Conservation (phyloP, 176 grass and related monocot genomes). For the Metroxylon sagu region DNA sequence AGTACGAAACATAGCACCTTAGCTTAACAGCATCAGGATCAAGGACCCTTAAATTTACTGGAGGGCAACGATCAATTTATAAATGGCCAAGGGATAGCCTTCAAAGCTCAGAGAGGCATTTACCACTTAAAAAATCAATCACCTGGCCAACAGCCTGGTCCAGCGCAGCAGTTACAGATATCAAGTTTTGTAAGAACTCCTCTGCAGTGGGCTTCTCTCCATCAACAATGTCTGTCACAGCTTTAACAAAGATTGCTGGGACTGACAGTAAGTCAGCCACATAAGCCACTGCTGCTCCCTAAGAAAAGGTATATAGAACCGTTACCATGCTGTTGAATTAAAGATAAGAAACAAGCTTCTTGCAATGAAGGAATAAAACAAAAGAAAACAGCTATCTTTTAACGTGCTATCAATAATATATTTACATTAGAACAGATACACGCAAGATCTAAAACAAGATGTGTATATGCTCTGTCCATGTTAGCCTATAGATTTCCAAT, state of each 20-base stretch:
- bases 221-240: slow-evolving; percentile 86
- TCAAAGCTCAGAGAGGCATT: slow-evolving; percentile 60
- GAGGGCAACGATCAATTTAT: too few species aligned
- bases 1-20: too few species aligned
- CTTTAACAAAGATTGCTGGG: slow-evolving; percentile 71
- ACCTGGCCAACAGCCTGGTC: slow-evolving; percentile 41
- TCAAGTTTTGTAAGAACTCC: slow-evolving; percentile 72
- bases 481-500: too few species aligned
- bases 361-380: too few species aligned
- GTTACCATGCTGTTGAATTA: not conserved
- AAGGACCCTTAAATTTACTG: too few species aligned
- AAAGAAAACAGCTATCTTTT: too few species aligned
- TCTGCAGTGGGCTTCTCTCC: slow-evolving; percentile 74
- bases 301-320: not conserved
- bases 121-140: slow-evolving; percentile 51
- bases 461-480: too few species aligned
- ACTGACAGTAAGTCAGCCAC: slow-evolving; percentile 64
- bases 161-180: slow-evolving; percentile 51
- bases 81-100: not conserved
- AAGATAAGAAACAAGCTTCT: too few species aligned
- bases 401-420: too few species aligned
- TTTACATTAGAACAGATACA: too few species aligned
- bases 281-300: slow-evolving; percentile 92
- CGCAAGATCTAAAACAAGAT: too few species aligned
- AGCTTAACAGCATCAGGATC: too few species aligned